phyloP scores from a whole-genome alignment of 2,329 filamentous ascomycete genomes.

The Paecilomyces sp. region DNA sequence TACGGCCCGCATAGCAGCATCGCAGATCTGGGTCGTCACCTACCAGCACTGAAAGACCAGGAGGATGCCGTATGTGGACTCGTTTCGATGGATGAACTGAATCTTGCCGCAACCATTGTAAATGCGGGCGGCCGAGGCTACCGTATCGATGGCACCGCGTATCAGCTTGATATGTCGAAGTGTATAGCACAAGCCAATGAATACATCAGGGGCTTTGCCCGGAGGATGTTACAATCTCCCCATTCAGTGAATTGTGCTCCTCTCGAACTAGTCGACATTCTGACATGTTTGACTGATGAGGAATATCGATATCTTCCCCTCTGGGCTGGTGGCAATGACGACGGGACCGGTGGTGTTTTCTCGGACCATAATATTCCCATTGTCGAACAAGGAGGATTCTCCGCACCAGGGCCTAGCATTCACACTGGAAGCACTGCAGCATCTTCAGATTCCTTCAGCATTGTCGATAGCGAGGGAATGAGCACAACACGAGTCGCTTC shows the following conservation, averaged over 20 bases:
- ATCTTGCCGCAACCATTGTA: background rate
- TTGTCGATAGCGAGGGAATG: slow-evolving; percentile 18
- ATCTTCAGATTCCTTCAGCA: slow-evolving; percentile 16
- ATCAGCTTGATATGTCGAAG: slow-evolving; percentile 7
- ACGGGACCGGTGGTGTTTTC: slow-evolving; percentile 46
- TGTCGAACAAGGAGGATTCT: slow-evolving; percentile 27
- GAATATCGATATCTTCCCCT: slow-evolving; percentile 59
- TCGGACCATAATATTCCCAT: slow-evolving; percentile 27
- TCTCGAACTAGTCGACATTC: slow-evolving; percentile 26
- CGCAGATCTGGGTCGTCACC: background rate
- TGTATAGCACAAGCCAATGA: slow-evolving; percentile 13
- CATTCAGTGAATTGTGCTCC: slow-evolving; percentile 5
- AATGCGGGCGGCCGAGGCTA: background rate
- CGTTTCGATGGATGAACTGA: background rate
- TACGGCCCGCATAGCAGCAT: background rate
- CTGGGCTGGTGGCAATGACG: slow-evolving; percentile 55
- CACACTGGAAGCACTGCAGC: slow-evolving; percentile 19
- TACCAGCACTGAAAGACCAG: background rate
- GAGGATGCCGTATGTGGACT: background rate
- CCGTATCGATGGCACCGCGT: background rate
- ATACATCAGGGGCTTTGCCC: slow-evolving; percentile 11
- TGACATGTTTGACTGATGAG: slow-evolving; percentile 48
- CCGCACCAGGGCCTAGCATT: slow-evolving; percentile 26
- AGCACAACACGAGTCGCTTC: slow-evolving; percentile 31
- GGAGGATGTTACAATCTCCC: slow-evolving; percentile 10